Conservation (phyloP, 2,329 filamentous ascomycete species). For the Nemania diffusa region DNA sequence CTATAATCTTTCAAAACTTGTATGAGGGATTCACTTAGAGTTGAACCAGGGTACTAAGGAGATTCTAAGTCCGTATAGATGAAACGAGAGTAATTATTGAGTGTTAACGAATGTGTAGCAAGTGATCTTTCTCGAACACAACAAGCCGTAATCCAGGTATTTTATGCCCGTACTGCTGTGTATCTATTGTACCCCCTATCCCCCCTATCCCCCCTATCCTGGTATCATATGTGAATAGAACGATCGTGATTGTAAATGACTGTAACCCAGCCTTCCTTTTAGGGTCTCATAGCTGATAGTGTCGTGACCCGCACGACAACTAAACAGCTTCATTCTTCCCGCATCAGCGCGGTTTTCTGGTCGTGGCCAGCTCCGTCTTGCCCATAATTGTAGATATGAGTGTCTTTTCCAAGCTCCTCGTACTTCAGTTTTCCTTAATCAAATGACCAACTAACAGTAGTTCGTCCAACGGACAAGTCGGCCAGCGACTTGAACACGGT, state of each 20-base stretch:
- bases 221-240: constrained; percentile 1
- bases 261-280: not conserved
- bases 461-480: constrained; percentile 41
- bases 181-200: not conserved
- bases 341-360: constrained; percentile 16
- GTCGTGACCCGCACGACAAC: constrained; percentile 22
- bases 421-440: constrained; percentile 8
- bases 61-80: too few species aligned
- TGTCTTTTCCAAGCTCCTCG: too few species aligned
- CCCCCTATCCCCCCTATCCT: not conserved
- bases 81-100: not conserved
- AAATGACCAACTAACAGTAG: constrained; percentile 42
- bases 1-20: too few species aligned
- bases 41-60: too few species aligned
- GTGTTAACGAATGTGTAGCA: not conserved
- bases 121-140: not conserved
- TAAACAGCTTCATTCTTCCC: not conserved
- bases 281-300: not conserved
- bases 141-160: not conserved
- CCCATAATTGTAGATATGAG: too few species aligned
- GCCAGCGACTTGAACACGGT: constrained; percentile 45
- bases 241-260: constrained; percentile 7
- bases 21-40: too few species aligned
- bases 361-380: not conserved
- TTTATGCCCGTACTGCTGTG: not conserved